A percentile compares a stretch with the other conserved stretches of the same genome.
Conservation (phyloP, 1,139 yeast species). For the Blastobotrys ciferrii region DNA sequence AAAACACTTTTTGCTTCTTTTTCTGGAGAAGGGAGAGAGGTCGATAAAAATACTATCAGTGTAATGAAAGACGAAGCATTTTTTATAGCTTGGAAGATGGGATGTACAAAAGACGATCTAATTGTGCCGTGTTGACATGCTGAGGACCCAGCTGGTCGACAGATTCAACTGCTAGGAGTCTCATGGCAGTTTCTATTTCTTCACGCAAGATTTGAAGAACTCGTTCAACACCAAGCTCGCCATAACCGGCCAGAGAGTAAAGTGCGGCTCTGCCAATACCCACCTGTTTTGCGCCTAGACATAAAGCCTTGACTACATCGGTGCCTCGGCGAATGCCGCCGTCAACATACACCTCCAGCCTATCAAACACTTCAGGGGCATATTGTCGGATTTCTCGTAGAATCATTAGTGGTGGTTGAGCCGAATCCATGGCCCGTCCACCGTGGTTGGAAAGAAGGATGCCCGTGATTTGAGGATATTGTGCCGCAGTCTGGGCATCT, state of each 20-base stretch:
- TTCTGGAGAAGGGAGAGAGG: too few relatives aligned
- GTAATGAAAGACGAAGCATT: too few relatives aligned
- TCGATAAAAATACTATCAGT: too few relatives aligned
- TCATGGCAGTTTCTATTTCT: slow-evolving; percentile 48
- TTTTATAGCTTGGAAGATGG: background rate
- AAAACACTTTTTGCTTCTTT: too few relatives aligned
- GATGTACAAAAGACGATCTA: slow-evolving; percentile 21
- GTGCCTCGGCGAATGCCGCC: slow-evolving; percentile 59
- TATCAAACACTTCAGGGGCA: slow-evolving; percentile 41
- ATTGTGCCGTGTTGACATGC: slow-evolving; percentile 27
- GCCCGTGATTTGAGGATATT: slow-evolving; percentile 45
- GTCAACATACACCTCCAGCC: slow-evolving; percentile 49
- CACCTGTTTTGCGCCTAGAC: slow-evolving; percentile 57
- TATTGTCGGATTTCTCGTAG: slow-evolving; percentile 48
- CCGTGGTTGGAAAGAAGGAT: slow-evolving; percentile 57
- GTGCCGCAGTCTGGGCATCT: slow-evolving; percentile 50
- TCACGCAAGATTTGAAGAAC: slow-evolving; percentile 46
- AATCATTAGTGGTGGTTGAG: slow-evolving; percentile 50
- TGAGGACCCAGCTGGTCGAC: slow-evolving; percentile 41
- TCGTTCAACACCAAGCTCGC: slow-evolving; percentile 48
- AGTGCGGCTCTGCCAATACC: slow-evolving; percentile 53
- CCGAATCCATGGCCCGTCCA: slow-evolving; percentile 53
- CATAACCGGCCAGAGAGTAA: slow-evolving; percentile 51
- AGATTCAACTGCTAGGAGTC: slow-evolving; percentile 46
- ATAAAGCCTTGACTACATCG: slow-evolving; percentile 52